Conservation (phyloP, 2,329 filamentous ascomycete species). For the Apiospora aurea region DNA sequence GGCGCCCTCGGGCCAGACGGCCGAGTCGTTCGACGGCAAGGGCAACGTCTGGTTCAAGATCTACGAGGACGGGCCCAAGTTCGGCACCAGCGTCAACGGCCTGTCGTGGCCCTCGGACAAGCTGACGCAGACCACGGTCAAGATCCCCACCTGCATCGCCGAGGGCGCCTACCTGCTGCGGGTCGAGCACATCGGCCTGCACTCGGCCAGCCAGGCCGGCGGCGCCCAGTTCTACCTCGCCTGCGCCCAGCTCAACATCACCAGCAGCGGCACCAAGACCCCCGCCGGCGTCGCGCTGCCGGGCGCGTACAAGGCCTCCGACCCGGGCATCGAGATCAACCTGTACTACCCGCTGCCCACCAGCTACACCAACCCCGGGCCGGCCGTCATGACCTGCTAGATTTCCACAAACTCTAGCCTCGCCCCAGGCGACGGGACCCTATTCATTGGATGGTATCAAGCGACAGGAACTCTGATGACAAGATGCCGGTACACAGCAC, state of each 20-base stretch:
- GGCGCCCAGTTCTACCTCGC: conserved; percentile 56
- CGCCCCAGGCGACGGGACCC: background rate
- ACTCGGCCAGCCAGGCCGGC: conserved; percentile 47
- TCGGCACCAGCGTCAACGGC: conserved; percentile 40
- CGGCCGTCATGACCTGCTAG: conserved; percentile 21
- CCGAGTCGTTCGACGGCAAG: conserved; percentile 47
- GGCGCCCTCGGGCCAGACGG: conserved; percentile 44
- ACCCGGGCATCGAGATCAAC: conserved; percentile 43
- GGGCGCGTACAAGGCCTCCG: conserved; percentile 46
- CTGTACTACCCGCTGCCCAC: conserved; percentile 42
- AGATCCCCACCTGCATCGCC: conserved; percentile 51
- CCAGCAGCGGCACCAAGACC: conserved; percentile 39
- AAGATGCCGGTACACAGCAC: background rate
- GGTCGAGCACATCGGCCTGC: conserved; percentile 56
- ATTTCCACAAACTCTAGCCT: background rate
- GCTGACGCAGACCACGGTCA: conserved; percentile 47
- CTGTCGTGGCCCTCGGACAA: conserved; percentile 51
- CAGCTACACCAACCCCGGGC: conserved; percentile 38
- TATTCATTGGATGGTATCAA: background rate
- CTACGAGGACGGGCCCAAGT: conserved; percentile 49
- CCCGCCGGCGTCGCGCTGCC: conserved; percentile 40
- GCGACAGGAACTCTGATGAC: background rate
- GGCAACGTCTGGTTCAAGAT: conserved; percentile 53
- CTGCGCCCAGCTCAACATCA: conserved; percentile 45
- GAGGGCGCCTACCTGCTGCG: conserved; percentile 57